A percentile compares a stretch with the other conserved stretches of the same genome.
phyloP scores from a whole-genome alignment of 768 basidiomycete genomes.

The Gautieria morchelliformis region DNA sequence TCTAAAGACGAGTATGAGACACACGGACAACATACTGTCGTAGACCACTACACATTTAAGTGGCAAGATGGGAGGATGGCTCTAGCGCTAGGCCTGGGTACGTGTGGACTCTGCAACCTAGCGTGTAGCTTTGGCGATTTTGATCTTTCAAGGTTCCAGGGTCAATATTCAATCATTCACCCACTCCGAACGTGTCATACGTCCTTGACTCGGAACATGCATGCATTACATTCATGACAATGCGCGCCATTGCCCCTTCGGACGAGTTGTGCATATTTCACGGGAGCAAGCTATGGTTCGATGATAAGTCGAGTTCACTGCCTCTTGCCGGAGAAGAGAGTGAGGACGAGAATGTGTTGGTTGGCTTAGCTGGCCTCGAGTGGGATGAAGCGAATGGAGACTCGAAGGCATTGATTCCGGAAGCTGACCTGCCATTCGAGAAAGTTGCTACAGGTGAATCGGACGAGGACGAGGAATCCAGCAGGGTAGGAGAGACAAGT shows the following conservation, averaged over 20 bases:
- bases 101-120: conserved; percentile 4
- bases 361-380: conserved; percentile 14
- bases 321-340: conserved; percentile 4
- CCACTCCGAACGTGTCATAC: conserved; percentile 62
- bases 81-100: conserved; percentile 70
- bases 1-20: conserved; percentile 55
- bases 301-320: conserved; percentile 16
- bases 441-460: conserved; percentile 45
- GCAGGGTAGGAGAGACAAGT: conserved; percentile 45
- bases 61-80: conserved; percentile 73
- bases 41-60: conserved; percentile 70
- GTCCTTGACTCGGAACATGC: conserved; percentile 40
- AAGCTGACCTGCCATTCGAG: conserved; percentile 57
- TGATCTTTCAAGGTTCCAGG: conserved; percentile 31
- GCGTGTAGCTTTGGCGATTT: background rate
- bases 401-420: conserved; percentile 39
- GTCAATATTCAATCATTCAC: conserved; percentile 74
- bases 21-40: conserved; percentile 51
- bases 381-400: conserved; percentile 27
- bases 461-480: conserved; percentile 51
- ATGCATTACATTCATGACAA: conserved; percentile 54
- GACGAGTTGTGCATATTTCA: conserved; percentile 81
- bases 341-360: conserved; percentile 28
- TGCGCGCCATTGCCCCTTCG: conserved; percentile 38
- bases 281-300: conserved; percentile 58